Evolutionary conservation across 1,139 yeast species (phyloP).

Genomic region (Lodderomyces pseudojiufengensis): DNA sequence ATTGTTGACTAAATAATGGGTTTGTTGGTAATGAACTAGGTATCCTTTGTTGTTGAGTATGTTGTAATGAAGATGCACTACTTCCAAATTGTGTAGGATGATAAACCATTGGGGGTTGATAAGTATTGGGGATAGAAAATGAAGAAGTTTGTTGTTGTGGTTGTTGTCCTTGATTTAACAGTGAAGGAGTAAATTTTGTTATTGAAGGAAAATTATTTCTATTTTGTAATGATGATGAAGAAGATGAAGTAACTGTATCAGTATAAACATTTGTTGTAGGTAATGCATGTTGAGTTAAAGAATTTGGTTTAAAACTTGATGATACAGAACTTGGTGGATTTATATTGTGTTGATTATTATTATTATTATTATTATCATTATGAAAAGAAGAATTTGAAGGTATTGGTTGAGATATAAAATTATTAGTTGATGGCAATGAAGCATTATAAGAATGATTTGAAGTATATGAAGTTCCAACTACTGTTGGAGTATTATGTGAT

Average conservation of each 20-base stretch:
- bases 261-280: constrained; percentile 38
- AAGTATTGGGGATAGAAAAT: constrained; percentile 7
- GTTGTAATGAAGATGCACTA: not conserved
- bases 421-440: constrained; percentile 14
- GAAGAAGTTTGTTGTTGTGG: constrained; percentile 4
- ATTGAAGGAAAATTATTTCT: constrained; percentile 8
- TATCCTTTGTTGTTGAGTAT: constrained; percentile 10
- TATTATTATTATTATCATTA: not conserved
- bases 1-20: not conserved
- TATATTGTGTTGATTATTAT: not conserved
- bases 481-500: constrained; percentile 55
- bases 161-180: constrained; percentile 7
- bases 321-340: not conserved
- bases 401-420: constrained; percentile 13
- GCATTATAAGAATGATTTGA: constrained; percentile 43
- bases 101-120: constrained; percentile 14
- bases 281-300: constrained; percentile 31
- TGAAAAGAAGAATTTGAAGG: constrained; percentile 1
- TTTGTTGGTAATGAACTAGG: constrained; percentile 14
- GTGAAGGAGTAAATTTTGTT: constrained; percentile 8
- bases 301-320: constrained; percentile 18
- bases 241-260: constrained; percentile 10
- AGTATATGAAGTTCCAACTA: constrained; percentile 46
- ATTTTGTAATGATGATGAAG: constrained; percentile 1
- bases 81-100: constrained; percentile 1